Conservation (phyloP, 2,329 filamentous ascomycete genomes). For the Chaetomium sp. region DNA sequence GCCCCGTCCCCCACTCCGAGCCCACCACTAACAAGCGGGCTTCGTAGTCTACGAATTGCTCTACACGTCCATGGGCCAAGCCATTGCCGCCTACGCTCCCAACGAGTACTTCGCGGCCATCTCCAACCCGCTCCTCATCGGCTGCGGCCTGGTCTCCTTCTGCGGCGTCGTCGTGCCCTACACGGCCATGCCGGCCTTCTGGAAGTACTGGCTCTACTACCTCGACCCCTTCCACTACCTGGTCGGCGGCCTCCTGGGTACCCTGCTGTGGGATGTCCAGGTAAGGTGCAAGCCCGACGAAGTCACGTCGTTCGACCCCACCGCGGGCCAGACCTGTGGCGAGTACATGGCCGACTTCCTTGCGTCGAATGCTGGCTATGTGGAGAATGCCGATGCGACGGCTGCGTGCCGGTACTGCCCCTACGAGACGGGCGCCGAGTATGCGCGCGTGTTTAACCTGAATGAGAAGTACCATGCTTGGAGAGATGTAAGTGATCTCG, state of each 20-base stretch:
- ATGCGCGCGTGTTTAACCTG: constrained; percentile 13
- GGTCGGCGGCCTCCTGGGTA: constrained; percentile 11
- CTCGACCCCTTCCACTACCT: constrained; percentile 17
- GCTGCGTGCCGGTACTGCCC: constrained; percentile 9
- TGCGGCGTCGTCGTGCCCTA: constrained; percentile 16
- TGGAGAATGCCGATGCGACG: constrained; percentile 3
- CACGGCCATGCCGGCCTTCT: constrained; percentile 15
- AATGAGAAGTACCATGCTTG: constrained; percentile 14
- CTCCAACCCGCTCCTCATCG: constrained; percentile 14
- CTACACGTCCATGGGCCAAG: constrained; percentile 16
- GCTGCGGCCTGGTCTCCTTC: constrained; percentile 16
- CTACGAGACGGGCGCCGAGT: constrained; percentile 12
- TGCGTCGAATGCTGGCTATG: constrained; percentile 5
- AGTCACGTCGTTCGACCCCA: constrained; percentile 4
- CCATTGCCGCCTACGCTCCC: constrained; percentile 16
- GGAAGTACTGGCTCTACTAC: constrained; percentile 18
- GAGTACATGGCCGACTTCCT: constrained; percentile 7
- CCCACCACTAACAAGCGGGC: neutral
- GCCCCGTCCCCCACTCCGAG: neutral
- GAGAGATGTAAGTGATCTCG: constrained; percentile 14
- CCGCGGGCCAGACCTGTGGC: constrained; percentile 7
- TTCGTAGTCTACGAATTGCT: constrained; percentile 12
- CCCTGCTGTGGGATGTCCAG: constrained; percentile 9
- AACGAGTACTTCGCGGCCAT: constrained; percentile 18
- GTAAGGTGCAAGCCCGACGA: constrained; percentile 10